Evolutionary conservation across 768 basidiomycete species (phyloP).

Genomic region (Tylopilus rubrobrunneus): DNA sequence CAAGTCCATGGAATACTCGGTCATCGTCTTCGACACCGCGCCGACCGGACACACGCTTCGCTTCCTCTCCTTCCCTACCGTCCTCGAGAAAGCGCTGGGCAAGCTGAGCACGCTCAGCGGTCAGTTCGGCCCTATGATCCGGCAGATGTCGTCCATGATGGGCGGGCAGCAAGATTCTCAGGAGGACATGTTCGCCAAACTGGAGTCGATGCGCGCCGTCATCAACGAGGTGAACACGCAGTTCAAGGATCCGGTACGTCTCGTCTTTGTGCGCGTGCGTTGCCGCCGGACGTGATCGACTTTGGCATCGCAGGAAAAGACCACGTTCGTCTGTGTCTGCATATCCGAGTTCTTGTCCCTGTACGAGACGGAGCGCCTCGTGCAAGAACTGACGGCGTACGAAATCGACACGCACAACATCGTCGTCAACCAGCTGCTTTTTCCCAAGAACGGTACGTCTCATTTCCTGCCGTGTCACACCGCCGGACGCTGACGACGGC

Average conservation of each 20-base stretch:
- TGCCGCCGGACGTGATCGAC: not conserved
- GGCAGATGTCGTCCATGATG: slow-evolving; percentile 95
- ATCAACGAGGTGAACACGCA: slow-evolving; percentile 99
- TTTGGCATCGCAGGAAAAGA: slow-evolving; percentile 70
- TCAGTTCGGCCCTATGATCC: slow-evolving; percentile 95
- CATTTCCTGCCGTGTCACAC: not conserved
- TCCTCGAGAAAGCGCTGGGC: slow-evolving; percentile 94
- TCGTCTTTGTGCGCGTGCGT: not conserved
- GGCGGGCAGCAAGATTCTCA: slow-evolving; percentile 86
- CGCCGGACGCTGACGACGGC: not conserved
- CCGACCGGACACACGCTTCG: slow-evolving; percentile 98
- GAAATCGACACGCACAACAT: slow-evolving; percentile 99
- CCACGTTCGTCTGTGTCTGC: slow-evolving; percentile 97
- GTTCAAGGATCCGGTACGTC: slow-evolving; percentile 92
- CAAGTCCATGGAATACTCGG: slow-evolving; percentile 99
- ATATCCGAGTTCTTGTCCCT: slow-evolving; percentile 98
- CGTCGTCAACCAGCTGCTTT: slow-evolving; percentile 95
- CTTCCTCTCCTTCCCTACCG: slow-evolving; percentile 97
- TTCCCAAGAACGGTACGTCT: slow-evolving; percentile 79
- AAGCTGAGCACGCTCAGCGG: slow-evolving; percentile 93
- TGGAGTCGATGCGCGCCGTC: slow-evolving; percentile 93
- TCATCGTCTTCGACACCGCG: slow-evolving; percentile 98
- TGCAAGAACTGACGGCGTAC: slow-evolving; percentile 91
- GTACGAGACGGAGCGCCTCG: slow-evolving; percentile 97
- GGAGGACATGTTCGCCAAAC: slow-evolving; percentile 98